phyloP scores from a whole-genome alignment of 306 rosid species.

The Heteromeles arbutifolia region DNA sequence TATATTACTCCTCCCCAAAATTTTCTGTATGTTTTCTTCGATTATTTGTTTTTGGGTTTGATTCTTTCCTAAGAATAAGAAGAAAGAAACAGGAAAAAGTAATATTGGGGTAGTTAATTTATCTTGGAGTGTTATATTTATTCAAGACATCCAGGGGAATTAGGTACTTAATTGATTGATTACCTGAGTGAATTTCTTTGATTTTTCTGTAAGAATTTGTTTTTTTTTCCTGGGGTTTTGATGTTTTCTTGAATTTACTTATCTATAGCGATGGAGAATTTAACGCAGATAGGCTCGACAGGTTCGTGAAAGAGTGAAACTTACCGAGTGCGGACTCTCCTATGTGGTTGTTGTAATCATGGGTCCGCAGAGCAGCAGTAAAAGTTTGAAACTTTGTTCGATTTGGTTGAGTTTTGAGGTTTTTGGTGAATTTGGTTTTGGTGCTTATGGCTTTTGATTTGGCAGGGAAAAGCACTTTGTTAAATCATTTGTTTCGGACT shows the following conservation, averaged over 20 bases:
- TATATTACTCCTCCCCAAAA: too few relatives aligned
- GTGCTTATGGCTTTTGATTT: neutral
- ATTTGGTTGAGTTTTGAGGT: neutral
- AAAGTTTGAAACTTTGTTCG: neutral
- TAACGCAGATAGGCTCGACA: conserved; percentile 54
- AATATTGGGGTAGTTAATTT: too few relatives aligned
- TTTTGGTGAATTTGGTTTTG: neutral
- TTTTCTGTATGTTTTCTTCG: too few relatives aligned
- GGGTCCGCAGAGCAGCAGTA: conserved; percentile 97
- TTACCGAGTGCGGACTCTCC: conserved; percentile 61
- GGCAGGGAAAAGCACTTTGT: conserved; percentile 84
- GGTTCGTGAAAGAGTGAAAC: conserved; percentile 39
- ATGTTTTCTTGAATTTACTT: conserved; percentile 10
- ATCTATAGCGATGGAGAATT: conserved; percentile 62
- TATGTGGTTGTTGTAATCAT: conserved; percentile 80
- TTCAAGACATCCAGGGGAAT: too few relatives aligned
- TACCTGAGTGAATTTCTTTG: too few relatives aligned
- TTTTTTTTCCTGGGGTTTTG: too few relatives aligned
- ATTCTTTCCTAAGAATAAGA: too few relatives aligned
- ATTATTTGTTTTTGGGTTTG: too few relatives aligned
- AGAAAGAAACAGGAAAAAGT: too few relatives aligned
- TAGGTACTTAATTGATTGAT: too few relatives aligned
- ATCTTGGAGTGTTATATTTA: too few relatives aligned
- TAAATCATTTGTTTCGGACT: conserved; percentile 79
- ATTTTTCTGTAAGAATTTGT: too few relatives aligned